These are phyloP conservation scores for Penicillium sp. DNA, from an alignment of 2,329 filamentous ascomycete genomes.

Conservation along the genomic window DNA sequence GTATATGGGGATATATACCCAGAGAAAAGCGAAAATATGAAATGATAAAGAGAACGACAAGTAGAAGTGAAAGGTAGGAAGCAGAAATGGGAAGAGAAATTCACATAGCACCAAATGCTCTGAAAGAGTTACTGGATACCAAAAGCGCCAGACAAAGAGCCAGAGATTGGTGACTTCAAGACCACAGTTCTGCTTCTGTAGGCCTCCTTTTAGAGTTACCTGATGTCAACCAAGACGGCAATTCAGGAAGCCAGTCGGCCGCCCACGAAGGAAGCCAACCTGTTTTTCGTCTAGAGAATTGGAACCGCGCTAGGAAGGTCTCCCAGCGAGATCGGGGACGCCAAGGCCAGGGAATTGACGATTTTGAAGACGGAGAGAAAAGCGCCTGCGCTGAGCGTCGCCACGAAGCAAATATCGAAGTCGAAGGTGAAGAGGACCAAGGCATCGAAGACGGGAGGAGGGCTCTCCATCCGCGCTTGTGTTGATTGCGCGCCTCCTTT, in stretches of 20 bases:
- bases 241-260: not conserved
- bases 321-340: constrained; percentile 9
- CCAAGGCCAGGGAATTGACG: constrained; percentile 16
- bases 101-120: not conserved
- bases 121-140: not conserved
- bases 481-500: constrained; percentile 21
- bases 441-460: constrained; percentile 5
- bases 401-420: constrained; percentile 20
- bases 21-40: not conserved
- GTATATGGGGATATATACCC: not conserved
- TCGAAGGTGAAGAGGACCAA: constrained; percentile 1
- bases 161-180: constrained; percentile 8
- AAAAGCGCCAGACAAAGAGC: not conserved
- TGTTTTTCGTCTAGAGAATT: not conserved
- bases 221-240: constrained; percentile 11
- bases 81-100: not conserved
- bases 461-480: constrained; percentile 14
- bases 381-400: constrained; percentile 10
- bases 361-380: constrained; percentile 15
- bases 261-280: constrained; percentile 11
- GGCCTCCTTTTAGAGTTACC: constrained; percentile 1
- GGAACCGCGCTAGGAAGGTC: constrained; percentile 3
- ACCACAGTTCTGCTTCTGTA: constrained; percentile 21
- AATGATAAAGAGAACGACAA: not conserved
- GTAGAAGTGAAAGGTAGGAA: not conserved